phyloP scores from a whole-genome alignment of 768 basidiomycete species.

The Podaxis pistillaris region DNA sequence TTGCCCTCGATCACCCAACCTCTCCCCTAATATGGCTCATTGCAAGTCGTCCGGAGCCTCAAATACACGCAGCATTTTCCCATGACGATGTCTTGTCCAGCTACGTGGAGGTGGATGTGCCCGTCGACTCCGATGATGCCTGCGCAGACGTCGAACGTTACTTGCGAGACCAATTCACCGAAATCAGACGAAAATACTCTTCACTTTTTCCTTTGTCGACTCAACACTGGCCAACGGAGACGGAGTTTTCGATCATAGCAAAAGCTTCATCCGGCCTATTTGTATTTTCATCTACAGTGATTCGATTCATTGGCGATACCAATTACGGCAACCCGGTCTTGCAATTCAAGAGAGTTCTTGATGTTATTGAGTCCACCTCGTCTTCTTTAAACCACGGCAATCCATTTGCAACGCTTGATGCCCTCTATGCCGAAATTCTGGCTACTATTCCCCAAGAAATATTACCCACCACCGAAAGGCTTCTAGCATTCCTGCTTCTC shows the following conservation, averaged over 20 bases:
- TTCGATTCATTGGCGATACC: constrained; percentile 21
- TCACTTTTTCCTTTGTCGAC: background rate
- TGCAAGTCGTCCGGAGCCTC: constrained; percentile 26
- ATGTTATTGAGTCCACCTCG: background rate
- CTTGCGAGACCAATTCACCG: constrained; percentile 15
- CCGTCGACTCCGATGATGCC: constrained; percentile 14
- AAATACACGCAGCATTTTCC: constrained; percentile 19
- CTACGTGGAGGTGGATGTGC: constrained; percentile 4
- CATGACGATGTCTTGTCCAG: background rate
- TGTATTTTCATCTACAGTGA: constrained; percentile 23
- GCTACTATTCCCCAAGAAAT: background rate
- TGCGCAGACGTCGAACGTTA: constrained; percentile 20
- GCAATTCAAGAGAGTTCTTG: constrained; percentile 10
- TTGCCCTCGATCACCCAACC: background rate
- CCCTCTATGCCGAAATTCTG: constrained; percentile 11
- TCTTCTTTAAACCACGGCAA: background rate
- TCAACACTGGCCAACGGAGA: constrained; percentile 21
- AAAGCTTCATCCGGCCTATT: constrained; percentile 24
- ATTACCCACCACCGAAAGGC: background rate
- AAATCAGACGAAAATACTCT: constrained; percentile 10
- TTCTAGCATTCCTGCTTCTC: background rate
- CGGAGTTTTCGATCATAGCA: constrained; percentile 16
- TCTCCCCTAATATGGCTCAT: constrained; percentile 25
- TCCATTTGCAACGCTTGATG: constrained; percentile 13
- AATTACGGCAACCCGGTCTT: background rate